A percentile compares a stretch with the other conserved stretches of the same genome.
Evolutionary conservation across 768 basidiomycete species (phyloP).

Genomic region (Auriscalpium microsporum): DNA sequence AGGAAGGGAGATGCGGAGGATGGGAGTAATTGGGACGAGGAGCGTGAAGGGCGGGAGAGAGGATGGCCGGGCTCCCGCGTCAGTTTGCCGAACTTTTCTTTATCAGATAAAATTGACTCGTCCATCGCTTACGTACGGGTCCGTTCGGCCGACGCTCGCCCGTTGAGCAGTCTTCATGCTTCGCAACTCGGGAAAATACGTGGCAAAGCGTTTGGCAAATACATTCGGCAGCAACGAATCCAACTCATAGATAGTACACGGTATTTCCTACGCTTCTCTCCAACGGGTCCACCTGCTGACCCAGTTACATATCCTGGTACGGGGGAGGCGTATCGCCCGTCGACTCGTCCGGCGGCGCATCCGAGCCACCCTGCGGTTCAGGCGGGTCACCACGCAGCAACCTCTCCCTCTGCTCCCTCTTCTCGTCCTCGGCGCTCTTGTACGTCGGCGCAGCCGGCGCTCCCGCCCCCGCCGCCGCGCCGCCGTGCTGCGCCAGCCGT

Average conservation of each 20-base stretch:
- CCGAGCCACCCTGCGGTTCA: neutral
- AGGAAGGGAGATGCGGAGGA: neutral
- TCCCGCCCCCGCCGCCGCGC: slow-evolving; percentile 6
- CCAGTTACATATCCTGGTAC: slow-evolving; percentile 31
- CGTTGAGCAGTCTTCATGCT: no score
- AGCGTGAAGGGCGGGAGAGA: no score
- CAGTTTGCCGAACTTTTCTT: neutral
- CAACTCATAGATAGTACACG: no score
- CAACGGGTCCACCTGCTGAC: no score
- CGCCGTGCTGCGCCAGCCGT: slow-evolving; percentile 34
- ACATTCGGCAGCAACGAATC: no score
- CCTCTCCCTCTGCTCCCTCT: slow-evolving; percentile 59
- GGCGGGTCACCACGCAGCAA: slow-evolving; percentile 15
- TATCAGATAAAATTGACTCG: neutral
- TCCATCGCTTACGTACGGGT: no score
- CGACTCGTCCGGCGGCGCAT: slow-evolving; percentile 21
- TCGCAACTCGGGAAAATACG: no score
- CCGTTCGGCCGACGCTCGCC: no score
- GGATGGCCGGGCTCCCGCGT: no score
- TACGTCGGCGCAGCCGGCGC: slow-evolving; percentile 14
- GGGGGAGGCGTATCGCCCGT: slow-evolving; percentile 32
- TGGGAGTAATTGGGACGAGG: neutral
- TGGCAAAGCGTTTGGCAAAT: no score
- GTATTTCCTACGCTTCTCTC: neutral
- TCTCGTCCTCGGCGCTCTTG: slow-evolving; percentile 53